Base-by-base conservation (phyloP, 768 basidiomycete species). In the Pleurotus citrinopileatus region DNA sequence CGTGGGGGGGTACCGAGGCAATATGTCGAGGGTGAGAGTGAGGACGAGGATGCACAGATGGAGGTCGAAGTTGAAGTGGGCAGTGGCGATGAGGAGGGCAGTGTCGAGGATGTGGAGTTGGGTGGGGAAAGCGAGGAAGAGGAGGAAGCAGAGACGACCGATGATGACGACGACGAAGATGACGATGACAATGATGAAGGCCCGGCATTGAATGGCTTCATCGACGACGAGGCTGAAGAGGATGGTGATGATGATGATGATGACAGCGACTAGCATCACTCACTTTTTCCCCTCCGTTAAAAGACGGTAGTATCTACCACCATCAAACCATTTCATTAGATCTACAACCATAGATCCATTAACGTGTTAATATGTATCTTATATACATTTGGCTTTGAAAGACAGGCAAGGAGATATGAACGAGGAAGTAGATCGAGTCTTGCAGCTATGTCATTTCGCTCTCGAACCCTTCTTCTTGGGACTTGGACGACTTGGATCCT, bases 401-500 rank as follows among this genome's bases (percentile, higher is more conserved):
- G 32, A 34, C n/a, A 34, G 32, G 9, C 32, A 9, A 34, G 32
- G 32, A n/a, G 10, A 34, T n/a, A 34, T 10, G n/a, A n/a, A n/a
- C n/a, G n/a, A n/a, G n/a, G n/a, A n/a, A 34, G 32, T n/a, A 34
- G 32, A n/a, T n/a, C 32, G 32, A n/a, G 32, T 10, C 32, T 34
- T n/a, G 32, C 9, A 34, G 32, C 32, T n/a, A 9, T 34, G n/a
- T 34, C 32, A n/a, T n/a, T 10, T 34, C 32, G n/a, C 32, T n/a
- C n/a, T 34, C 32, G 32, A 34, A 34, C 32, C 10, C 32, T 34
- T 34, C 32, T 34, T 34, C 32, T 9, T 34, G n/a, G 17, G 70
- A 73, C 12, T 76, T 91, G 4, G 89, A 89, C 2, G 90, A 91
- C 63, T 89, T 91, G n/a, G n/a, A n/a, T 65, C 89, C 90, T 8